A percentile compares a stretch with the other conserved stretches of the same genome.
Evolutionary conservation across 2,329 filamentous ascomycete species (phyloP).

Genomic region (Dactylellina leptospora): DNA sequence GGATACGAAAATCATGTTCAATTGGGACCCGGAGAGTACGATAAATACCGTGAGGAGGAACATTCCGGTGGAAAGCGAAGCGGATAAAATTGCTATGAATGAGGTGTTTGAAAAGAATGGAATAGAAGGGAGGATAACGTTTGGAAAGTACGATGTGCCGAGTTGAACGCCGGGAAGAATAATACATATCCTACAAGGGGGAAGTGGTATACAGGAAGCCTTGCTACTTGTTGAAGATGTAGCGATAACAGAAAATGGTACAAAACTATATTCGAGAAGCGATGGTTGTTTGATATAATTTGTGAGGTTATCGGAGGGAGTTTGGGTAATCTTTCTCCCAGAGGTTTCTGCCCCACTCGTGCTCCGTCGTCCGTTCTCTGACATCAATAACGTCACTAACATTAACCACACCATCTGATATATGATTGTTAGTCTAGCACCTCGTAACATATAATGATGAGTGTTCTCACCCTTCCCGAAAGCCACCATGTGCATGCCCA

Average conservation of each 20-base stretch:
- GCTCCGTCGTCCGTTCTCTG: constrained; percentile 25
- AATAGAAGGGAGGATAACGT: constrained; percentile 42
- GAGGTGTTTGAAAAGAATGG: constrained; percentile 38
- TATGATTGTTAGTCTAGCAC: neutral
- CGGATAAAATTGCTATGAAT: constrained; percentile 34
- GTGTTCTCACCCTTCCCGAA: constrained; percentile 25
- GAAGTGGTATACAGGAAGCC: neutral
- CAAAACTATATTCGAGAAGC: too few species aligned
- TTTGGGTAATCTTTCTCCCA: constrained; percentile 33
- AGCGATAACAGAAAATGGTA: neutral
- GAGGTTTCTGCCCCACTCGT: constrained; percentile 41
- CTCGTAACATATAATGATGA: neutral
- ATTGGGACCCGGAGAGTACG: constrained; percentile 50
- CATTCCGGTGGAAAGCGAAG: constrained; percentile 31
- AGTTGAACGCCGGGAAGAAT: neutral
- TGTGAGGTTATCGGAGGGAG: neutral
- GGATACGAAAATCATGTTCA: constrained; percentile 49
- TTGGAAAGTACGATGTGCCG: constrained; percentile 37
- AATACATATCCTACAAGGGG: too few species aligned
- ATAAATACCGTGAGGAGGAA: constrained; percentile 44
- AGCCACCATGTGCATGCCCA: constrained; percentile 51
- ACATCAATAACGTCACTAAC: constrained; percentile 35
- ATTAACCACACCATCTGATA: constrained; percentile 23
- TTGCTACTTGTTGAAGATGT: neutral
- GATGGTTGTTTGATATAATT: too few species aligned